These are phyloP conservation scores for Exophiala sp. DNA, from an alignment of 2,329 filamentous ascomycete genomes.

Conservation along the genomic window DNA sequence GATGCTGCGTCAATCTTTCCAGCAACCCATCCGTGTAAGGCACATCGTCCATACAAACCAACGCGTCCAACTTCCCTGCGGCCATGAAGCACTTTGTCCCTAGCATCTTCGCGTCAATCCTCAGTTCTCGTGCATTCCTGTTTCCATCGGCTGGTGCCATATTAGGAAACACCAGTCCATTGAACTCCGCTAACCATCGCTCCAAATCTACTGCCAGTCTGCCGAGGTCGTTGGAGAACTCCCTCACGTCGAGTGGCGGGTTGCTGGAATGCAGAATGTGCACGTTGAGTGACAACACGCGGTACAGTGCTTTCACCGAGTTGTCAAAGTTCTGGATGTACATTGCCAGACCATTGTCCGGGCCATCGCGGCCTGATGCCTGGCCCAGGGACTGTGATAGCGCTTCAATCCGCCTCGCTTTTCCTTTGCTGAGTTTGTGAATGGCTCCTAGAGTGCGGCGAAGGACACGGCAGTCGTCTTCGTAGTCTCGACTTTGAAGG, in stretches of 20 bases:
- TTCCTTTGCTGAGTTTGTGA: conserved; percentile 6
- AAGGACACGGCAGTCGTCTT: conserved; percentile 3
- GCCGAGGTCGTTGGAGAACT: conserved; percentile 2
- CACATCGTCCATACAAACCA: conserved; percentile 1
- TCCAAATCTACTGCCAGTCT: conserved; percentile 7
- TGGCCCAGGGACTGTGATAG: background rate
- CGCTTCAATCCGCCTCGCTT: conserved; percentile 2
- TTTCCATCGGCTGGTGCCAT: background rate
- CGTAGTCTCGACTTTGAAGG: conserved; percentile 1
- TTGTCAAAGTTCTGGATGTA: conserved; percentile 6
- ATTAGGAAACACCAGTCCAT: background rate
- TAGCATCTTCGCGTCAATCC: background rate
- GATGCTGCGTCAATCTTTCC: background rate
- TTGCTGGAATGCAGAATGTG: background rate
- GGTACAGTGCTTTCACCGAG: conserved; percentile 1
- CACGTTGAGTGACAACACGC: background rate
- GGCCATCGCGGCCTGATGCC: background rate
- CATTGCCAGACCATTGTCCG: background rate
- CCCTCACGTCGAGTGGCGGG: background rate
- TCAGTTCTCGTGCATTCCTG: background rate
- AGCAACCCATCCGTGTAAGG: background rate
- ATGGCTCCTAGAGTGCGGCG: conserved; percentile 5
- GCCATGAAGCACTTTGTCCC: background rate
- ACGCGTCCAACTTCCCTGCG: conserved; percentile 2
- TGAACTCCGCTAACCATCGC: conserved; percentile 3